These are phyloP conservation scores for Saccharomyces hybrid DNA, from an alignment of 1,139 yeast genomes.

Conservation along the genomic window DNA sequence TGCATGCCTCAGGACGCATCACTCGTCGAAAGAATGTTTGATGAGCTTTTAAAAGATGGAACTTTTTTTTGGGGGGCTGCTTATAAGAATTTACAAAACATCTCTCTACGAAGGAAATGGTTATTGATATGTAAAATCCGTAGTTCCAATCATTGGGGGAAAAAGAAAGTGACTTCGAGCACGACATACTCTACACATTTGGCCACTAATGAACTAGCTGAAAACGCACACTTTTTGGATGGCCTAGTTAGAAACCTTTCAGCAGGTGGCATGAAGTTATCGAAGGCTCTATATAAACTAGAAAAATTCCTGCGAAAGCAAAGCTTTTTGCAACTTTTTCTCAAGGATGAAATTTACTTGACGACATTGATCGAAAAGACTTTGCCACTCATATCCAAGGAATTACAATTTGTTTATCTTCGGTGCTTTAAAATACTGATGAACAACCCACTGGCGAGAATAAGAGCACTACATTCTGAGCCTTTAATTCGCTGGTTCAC, in stretches of 20 bases:
- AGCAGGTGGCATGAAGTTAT: slow-evolving; percentile 1
- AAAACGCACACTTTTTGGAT: background rate
- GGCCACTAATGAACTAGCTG: background rate
- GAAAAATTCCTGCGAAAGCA: slow-evolving; percentile 11
- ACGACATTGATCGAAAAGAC: slow-evolving; percentile 4
- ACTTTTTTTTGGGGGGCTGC: slow-evolving; percentile 10
- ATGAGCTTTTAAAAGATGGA: slow-evolving; percentile 7
- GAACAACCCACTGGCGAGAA: slow-evolving; percentile 8
- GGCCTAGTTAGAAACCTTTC: background rate
- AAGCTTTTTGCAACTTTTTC: slow-evolving; percentile 7
- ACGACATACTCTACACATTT: background rate
- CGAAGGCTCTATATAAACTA: slow-evolving; percentile 7
- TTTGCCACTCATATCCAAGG: slow-evolving; percentile 1
- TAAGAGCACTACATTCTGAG: slow-evolving; percentile 3
- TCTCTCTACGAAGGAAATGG: slow-evolving; percentile 10
- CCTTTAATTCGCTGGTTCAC: slow-evolving; percentile 5
- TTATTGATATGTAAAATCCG: slow-evolving; percentile 10
- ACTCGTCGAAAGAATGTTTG: slow-evolving; percentile 9
- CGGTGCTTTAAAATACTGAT: slow-evolving; percentile 13
- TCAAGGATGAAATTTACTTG: slow-evolving; percentile 7
- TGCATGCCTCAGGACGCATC: slow-evolving; percentile 5
- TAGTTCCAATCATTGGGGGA: background rate
- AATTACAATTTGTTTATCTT: slow-evolving; percentile 9
- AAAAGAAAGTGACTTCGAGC: background rate
- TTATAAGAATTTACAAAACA: slow-evolving; percentile 6